phyloP scores from a whole-genome alignment of 352 stramenopile species.

The Blastocystis sp. region DNA sequence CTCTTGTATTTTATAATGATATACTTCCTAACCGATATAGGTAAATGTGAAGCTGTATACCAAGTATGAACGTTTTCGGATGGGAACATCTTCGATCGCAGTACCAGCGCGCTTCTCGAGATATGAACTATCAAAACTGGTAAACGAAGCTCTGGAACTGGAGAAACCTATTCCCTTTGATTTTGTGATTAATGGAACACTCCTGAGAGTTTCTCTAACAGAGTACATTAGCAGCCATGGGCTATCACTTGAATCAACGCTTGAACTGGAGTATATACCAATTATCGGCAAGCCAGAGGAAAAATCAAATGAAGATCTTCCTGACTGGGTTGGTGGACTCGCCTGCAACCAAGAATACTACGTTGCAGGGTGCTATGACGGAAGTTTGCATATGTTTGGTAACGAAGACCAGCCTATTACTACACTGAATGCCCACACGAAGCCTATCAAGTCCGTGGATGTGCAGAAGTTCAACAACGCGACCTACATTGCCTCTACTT shows the following conservation, averaged over 20 bases:
- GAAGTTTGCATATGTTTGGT: conserved; percentile 27
- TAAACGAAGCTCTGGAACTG: conserved; percentile 48
- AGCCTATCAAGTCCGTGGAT: conserved; percentile 42
- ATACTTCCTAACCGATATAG: background rate
- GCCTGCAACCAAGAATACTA: background rate
- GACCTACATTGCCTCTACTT: background rate
- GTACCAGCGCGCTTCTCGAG: conserved; percentile 41
- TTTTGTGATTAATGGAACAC: conserved; percentile 58
- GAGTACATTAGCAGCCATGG: conserved; percentile 48
- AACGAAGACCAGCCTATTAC: background rate
- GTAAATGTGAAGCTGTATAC: conserved; percentile 53
- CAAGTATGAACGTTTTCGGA: conserved; percentile 52
- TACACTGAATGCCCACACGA: background rate
- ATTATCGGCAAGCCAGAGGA: conserved; percentile 61
- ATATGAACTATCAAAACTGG: conserved; percentile 48
- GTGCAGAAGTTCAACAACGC: background rate
- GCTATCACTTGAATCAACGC: conserved; percentile 7
- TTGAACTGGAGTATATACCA: conserved; percentile 39
- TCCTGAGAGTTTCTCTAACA: conserved; percentile 28
- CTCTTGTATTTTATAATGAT: background rate
- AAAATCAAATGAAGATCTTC: conserved; percentile 40
- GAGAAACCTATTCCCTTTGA: conserved; percentile 59
- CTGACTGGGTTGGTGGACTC: conserved; percentile 48
- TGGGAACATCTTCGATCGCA: conserved; percentile 37
- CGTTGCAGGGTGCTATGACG: conserved; percentile 51